Base-by-base conservation (phyloP, 176 grass and related monocot species). In the Oryza meyeriana region DNA sequence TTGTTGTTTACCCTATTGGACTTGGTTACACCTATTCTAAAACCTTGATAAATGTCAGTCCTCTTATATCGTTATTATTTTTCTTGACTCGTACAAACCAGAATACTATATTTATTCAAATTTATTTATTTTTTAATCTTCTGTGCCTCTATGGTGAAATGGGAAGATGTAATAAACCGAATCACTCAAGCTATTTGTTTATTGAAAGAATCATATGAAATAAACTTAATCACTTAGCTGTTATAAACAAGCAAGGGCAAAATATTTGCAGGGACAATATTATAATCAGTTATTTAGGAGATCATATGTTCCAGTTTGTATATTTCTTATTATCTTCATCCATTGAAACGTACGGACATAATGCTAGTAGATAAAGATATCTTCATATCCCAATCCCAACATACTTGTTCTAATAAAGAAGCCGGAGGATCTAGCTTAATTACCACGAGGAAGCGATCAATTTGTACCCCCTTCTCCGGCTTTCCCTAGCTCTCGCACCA, bases 171-270 rank as follows among this genome's bases (percentile, higher is more conserved):
- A 47, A 71, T 34, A 66, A 78, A 44, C 42, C 41, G 64, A 64
- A 13, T n/a, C 50, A 63, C 10, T 50, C 20, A 29, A 66, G 13
- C 36, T 63, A 39, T 63, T 63, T 72, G 59, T 12, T 81, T 71
- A 31, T 28, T 42, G 25, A 26, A 81, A 44, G 50, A 71, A 81
- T 55, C 5, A 55, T 55, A 41, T 72, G 34, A 22, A 72, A 72
- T 41, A 27, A 61, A 42, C 70, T 59, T 2, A n/a, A 61, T 18
- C 66, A 74, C 18, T 82, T 59, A 36, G 12, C 39, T 5, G 38
- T 31, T 77, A 52, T 31, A 87, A 76, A 77, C 40, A 77, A 77
- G 77, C 34, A 67, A 74, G n/a, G n/a, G n/a, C 7, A 30, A 30
- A 75, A 24, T 44, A 69, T 81, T 81, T 75, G 40, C 3, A 26